Percentiles rank a stretch among this genome's conserved stretches.
These are phyloP conservation scores for Malbranchea cinnamomea DNA, from an alignment of 2,329 filamentous ascomycete genomes.

Conservation along the genomic window DNA sequence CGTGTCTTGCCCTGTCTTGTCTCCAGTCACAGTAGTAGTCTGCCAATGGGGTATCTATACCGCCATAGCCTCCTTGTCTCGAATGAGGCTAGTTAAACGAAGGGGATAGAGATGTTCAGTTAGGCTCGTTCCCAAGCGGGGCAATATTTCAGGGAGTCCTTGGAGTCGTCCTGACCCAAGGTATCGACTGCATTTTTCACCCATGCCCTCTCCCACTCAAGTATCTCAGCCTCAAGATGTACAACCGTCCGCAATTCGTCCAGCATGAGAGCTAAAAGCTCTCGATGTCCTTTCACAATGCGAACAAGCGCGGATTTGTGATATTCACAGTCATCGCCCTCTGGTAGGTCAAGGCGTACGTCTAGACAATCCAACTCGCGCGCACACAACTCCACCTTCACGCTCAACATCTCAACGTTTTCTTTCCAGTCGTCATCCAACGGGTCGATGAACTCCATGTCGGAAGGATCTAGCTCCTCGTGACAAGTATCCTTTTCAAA, in stretches of 20 bases:
- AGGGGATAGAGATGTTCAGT: too few species aligned
- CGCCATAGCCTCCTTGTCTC: too few species aligned
- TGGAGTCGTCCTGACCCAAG: conserved; percentile 11
- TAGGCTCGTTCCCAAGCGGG: too few species aligned
- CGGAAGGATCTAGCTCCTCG: conserved; percentile 5
- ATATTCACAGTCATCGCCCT: conserved; percentile 8
- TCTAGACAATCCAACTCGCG: conserved; percentile 24
- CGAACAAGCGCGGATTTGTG: conserved; percentile 19
- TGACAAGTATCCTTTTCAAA: not conserved
- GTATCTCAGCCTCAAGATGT: conserved; percentile 21
- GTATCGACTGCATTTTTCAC: conserved; percentile 18
- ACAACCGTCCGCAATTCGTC: conserved; percentile 23
- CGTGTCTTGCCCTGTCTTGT: too few species aligned
- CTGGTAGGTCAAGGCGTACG: conserved; percentile 17
- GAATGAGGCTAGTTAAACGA: too few species aligned
- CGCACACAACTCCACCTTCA: conserved; percentile 21
- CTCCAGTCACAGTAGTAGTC: too few species aligned
- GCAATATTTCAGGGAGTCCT: too few species aligned
- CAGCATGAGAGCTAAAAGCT: conserved; percentile 20
- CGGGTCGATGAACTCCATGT: conserved; percentile 20
- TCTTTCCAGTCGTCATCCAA: conserved; percentile 22
- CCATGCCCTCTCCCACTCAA: conserved; percentile 20
- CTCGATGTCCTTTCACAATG: conserved; percentile 15
- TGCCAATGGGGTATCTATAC: too few species aligned
- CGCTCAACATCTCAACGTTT: conserved; percentile 15